phyloP scores from a whole-genome alignment of 805 yeast genomes.

The Clavispora vitiphila region DNA sequence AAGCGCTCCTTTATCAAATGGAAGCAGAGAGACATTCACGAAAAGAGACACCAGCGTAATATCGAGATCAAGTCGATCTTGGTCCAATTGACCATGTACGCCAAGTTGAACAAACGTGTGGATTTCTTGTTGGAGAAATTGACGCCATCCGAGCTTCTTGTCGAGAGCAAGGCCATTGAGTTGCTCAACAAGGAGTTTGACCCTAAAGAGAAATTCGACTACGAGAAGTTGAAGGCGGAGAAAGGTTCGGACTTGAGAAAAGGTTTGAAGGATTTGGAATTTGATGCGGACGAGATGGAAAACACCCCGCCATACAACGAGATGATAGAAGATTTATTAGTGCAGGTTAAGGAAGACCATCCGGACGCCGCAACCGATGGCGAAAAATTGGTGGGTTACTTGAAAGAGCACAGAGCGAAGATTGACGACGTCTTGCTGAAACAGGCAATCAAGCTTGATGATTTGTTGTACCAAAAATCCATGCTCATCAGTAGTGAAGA shows the following conservation, averaged over 20 bases:
- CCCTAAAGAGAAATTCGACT: conserved; percentile 50
- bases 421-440: conserved; percentile 61
- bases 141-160: conserved; percentile 33
- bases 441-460: conserved; percentile 62
- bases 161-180: conserved; percentile 25
- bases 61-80: conserved; percentile 71
- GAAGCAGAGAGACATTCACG: conserved; percentile 97
- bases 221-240: conserved; percentile 28
- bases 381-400: conserved; percentile 31
- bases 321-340: conserved; percentile 85
- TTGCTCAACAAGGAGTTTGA: conserved; percentile 52
- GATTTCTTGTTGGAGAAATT: conserved; percentile 51
- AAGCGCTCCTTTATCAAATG: conserved; percentile 86
- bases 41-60: conserved; percentile 77
- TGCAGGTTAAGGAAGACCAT: conserved; percentile 66
- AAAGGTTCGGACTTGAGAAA: conserved; percentile 43
- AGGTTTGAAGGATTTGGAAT: conserved; percentile 36
- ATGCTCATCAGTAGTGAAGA: conserved; percentile 84
- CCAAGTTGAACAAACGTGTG: conserved; percentile 66
- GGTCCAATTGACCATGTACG: conserved; percentile 77
- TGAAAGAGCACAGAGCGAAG: conserved; percentile 61
- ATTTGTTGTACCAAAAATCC: conserved; percentile 65
- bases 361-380: conserved; percentile 39
- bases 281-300: conserved; percentile 32
- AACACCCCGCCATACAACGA: conserved; percentile 71